Conservation (phyloP, 345 rosid genomes). For the Boechera divaricarpa region DNA sequence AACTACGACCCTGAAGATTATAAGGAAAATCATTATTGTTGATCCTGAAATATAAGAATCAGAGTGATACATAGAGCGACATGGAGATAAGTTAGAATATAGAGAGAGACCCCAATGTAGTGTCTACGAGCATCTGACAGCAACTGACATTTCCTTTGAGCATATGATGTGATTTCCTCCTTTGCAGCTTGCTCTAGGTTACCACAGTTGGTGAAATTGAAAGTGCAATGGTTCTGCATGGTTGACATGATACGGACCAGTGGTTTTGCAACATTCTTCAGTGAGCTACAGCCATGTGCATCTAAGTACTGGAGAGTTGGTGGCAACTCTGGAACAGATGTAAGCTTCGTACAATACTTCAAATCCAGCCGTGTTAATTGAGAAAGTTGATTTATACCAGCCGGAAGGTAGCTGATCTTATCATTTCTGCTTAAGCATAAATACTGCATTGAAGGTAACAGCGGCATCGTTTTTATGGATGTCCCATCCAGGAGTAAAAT, state of each 20-base stretch:
- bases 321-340: constrained; percentile 31
- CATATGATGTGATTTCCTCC: constrained; percentile 5
- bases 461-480: not conserved
- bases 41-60: not conserved
- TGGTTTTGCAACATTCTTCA: constrained; percentile 22
- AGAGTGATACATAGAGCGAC: not conserved
- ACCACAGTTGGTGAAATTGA: constrained; percentile 33
- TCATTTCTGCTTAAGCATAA: constrained; percentile 25
- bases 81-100: not conserved
- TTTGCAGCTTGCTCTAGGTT: constrained; percentile 26
- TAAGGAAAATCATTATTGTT: not conserved
- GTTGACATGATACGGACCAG: not conserved
- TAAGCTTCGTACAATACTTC: constrained; percentile 28
- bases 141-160: constrained; percentile 36
- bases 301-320: constrained; percentile 26
- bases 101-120: constrained; percentile 22
- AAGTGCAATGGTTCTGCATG: constrained; percentile 21
- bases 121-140: constrained; percentile 10
- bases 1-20: constrained; percentile 6
- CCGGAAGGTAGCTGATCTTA: not conserved
- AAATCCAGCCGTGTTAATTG: constrained; percentile 31
- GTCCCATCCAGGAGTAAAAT: constrained; percentile 28
- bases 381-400: not conserved
- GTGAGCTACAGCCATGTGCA: constrained; percentile 26
- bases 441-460: constrained; percentile 22